These are phyloP conservation scores for Plasmodium vivax DNA, from an alignment of 169 alveolate genomes.

Conservation along the genomic window DNA sequence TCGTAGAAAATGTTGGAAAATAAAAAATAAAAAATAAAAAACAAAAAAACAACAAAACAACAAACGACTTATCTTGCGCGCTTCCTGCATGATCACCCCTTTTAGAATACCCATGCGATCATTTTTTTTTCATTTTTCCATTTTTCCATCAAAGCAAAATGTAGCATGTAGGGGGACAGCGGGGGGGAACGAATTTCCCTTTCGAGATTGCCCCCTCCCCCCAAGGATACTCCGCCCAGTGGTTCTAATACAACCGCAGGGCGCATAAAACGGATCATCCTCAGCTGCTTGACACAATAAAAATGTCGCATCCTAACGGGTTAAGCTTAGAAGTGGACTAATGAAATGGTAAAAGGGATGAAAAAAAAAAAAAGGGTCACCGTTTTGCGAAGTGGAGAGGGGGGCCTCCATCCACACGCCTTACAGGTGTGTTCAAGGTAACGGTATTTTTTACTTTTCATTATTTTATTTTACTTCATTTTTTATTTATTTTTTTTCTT, in stretches of 20 bases:
- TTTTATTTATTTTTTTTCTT: background rate
- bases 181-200: background rate
- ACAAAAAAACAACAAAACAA: too few relatives aligned
- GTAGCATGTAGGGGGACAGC: background rate
- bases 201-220: background rate
- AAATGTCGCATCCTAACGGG: background rate
- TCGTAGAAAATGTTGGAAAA: background rate
- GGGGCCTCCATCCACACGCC: background rate
- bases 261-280: background rate
- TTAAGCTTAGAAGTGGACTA: background rate
- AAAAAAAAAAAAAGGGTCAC: background rate
- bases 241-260: background rate
- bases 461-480: background rate
- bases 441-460: background rate
- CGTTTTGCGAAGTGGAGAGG: background rate
- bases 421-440: background rate
- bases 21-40: background rate
- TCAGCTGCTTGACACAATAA: background rate
- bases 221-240: background rate
- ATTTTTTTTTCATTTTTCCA: background rate
- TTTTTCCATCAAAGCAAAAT: background rate
- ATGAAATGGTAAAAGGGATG: background rate
- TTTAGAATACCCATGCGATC: background rate
- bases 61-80: background rate
- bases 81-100: background rate